phyloP scores from a whole-genome alignment of 441 rosid genomes.

The Melastoma candidum region DNA sequence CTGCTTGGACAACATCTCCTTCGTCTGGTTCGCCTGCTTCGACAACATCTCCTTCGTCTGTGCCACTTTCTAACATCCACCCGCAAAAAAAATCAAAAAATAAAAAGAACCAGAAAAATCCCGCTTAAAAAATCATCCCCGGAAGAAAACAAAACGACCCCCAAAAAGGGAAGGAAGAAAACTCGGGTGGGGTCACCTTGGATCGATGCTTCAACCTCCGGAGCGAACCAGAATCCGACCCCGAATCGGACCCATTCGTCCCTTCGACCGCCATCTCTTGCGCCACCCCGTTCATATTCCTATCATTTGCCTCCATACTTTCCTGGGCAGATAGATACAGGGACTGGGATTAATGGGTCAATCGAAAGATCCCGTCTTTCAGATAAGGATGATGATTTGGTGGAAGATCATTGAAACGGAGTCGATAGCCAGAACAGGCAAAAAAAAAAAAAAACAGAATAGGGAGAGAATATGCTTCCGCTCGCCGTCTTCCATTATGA shows the following conservation, averaged over 20 bases:
- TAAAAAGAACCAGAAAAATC: conserved; percentile 17
- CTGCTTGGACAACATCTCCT: conserved; percentile 74
- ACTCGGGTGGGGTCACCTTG: conserved; percentile 27
- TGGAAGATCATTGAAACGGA: too few species aligned
- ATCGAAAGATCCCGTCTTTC: too few species aligned
- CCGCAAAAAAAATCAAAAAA: conserved; percentile 5
- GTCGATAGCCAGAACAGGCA: too few species aligned
- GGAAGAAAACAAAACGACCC: conserved; percentile 5
- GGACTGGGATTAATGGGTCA: too few species aligned
- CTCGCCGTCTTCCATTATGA: too few species aligned
- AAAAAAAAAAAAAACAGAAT: too few species aligned
- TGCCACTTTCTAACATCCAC: conserved; percentile 45
- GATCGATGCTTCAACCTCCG: conserved; percentile 55
- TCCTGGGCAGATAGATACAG: too few species aligned
- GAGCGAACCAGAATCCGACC: conserved; percentile 19
- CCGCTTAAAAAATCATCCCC: not conserved
- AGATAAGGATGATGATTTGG: too few species aligned
- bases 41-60: conserved; percentile 73
- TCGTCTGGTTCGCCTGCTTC: conserved; percentile 68
- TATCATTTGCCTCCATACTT: too few species aligned
- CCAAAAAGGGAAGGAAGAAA: conserved; percentile 1
- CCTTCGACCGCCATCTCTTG: conserved; percentile 25
- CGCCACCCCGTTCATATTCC: too few species aligned
- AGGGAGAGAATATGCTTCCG: too few species aligned
- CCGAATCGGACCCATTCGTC: conserved; percentile 12